phyloP scores from a whole-genome alignment of 768 basidiomycete genomes.

The Tricholoma flavovirens region DNA sequence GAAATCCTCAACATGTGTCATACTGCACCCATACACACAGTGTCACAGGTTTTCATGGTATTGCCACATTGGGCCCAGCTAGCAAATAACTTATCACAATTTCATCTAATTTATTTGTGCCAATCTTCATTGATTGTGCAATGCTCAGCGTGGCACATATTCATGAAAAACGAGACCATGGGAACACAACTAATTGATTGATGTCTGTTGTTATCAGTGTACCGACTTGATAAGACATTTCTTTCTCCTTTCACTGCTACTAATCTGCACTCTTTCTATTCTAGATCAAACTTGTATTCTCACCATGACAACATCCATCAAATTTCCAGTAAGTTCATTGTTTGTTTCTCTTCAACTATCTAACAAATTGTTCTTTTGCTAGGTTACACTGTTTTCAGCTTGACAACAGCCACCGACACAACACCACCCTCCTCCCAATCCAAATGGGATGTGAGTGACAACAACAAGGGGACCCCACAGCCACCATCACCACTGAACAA shows the following conservation, averaged over 20 bases:
- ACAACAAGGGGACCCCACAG: too few species aligned
- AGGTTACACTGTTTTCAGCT: too few species aligned
- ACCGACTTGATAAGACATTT: neutral
- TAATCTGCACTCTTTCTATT: neutral
- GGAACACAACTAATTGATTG: neutral
- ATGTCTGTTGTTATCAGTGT: neutral
- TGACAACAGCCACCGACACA: too few species aligned
- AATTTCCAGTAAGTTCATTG: too few species aligned
- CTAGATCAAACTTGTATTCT: neutral
- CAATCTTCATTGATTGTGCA: neutral
- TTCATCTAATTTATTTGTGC: neutral
- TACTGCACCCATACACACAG: too few species aligned
- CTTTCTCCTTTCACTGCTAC: neutral
- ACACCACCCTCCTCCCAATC: too few species aligned
- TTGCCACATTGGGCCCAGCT: neutral
- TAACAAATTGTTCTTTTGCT: too few species aligned
- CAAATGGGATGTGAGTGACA: too few species aligned
- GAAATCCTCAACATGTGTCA: too few species aligned
- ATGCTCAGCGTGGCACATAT: neutral
- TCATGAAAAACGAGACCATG: neutral
- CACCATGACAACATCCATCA: neutral
- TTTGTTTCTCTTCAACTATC: neutral
- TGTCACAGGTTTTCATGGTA: neutral
- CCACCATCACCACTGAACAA: too few species aligned
- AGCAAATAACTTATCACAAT: neutral